phyloP scores from a whole-genome alignment of 495 filamentous ascomycete genomes.

The Podospora appendiculata region DNA sequence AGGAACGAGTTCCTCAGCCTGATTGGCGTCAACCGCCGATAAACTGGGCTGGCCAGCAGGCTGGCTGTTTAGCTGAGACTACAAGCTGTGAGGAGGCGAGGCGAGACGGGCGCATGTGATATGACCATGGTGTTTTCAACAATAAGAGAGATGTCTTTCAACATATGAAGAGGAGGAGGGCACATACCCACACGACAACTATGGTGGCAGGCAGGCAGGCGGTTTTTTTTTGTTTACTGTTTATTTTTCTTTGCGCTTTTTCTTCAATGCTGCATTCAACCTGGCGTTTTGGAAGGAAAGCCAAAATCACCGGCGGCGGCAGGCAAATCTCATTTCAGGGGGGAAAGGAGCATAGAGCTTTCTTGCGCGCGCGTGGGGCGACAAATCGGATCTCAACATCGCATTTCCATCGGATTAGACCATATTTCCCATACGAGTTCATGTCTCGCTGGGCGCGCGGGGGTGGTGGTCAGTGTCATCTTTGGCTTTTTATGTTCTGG shows the following conservation, averaged over 20 bases:
- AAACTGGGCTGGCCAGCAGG: neutral
- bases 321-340: too few relatives aligned
- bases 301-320: neutral
- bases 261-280: constrained; percentile 13
- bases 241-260: neutral
- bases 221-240: neutral
- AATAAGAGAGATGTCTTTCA: constrained; percentile 8
- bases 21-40: constrained; percentile 47
- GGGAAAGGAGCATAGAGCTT: too few relatives aligned
- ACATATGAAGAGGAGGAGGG: too few relatives aligned
- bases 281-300: constrained; percentile 8
- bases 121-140: neutral
- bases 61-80: too few relatives aligned
- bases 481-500: neutral
- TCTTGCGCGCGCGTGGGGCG: neutral
- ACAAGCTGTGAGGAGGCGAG: neutral
- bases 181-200: neutral
- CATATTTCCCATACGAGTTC: neutral
- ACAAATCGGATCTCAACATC: constrained; percentile 22
- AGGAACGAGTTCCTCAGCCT: constrained; percentile 89
- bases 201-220: neutral
- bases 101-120: neutral
- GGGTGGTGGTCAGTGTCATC: neutral
- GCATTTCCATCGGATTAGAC: neutral
- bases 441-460: neutral